Evolutionary conservation across 164 flowering plant genomes (phyloP), one percentile per base, ranked within the genome.

Genomic region (Brasenia schreberi): DNA sequence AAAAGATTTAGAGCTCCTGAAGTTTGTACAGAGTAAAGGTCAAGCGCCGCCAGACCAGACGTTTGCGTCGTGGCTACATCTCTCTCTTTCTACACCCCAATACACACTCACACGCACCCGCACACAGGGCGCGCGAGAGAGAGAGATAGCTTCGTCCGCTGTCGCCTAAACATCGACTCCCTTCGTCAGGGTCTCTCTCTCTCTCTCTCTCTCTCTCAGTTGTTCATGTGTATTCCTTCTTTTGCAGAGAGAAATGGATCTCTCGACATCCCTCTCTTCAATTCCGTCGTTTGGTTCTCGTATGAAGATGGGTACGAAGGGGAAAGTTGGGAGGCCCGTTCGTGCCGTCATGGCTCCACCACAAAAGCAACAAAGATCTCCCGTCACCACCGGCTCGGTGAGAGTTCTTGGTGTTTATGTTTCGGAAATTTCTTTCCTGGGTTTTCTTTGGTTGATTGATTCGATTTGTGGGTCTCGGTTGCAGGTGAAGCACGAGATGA

Each of bases 401-500:
- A 43, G 76, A 66, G 59, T n/a, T n/a, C 27, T 23, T 23, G 53
- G 53, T 12, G 53, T 45, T 45, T 2, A 45, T 19, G 23, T 44
- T 16, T 16, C 4, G 49, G 66, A 52, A 44, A n/a, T 59, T 67
- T 62, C 27, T 23, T 3, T 59, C 59, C 39, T 19, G 58, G 1
- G 58, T 60, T 39, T 58, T 6, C 17, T 19, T 71, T 18, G 14
- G 61, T 64, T 18, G 49, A 33, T 67, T 65, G 19, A n/a, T 18
- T 9, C 59, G 62, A 53, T 19, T 62, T 33, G 42, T 66, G 63
- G 63, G 43, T 44, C 65, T 42, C 11, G 43, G 63, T 69, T 61
- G 65, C 68, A 95, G 99, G 92, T 95, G 63, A 95, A 92, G 77
- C 87, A 82, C 65, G 96, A 75, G 2, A 85, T 92, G 99, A 92